These are phyloP conservation scores for Vitis hybrid DNA, from an alignment of 177 flowering plant genomes.

Conservation along the genomic window DNA sequence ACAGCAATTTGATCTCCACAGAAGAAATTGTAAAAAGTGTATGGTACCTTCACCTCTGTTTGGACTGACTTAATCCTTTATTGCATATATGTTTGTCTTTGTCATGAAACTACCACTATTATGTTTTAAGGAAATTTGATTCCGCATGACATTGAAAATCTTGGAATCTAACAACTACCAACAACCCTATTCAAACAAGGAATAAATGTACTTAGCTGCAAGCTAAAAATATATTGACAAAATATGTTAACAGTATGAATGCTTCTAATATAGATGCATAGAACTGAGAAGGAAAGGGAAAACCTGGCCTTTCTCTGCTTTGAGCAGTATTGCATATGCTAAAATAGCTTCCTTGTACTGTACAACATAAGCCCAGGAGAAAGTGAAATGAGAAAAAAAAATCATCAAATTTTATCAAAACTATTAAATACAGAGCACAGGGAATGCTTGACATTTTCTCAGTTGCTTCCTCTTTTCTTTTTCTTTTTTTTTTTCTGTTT, in stretches of 20 bases:
- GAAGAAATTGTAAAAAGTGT: too few species aligned
- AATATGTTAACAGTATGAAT: not conserved
- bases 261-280: not conserved
- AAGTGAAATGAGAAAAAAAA: not conserved
- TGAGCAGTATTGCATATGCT: constrained; percentile 74
- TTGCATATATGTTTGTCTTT: too few species aligned
- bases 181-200: not conserved
- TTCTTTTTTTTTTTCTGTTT: not conserved
- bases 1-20: too few species aligned
- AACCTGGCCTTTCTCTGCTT: constrained; percentile 56
- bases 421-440: not conserved
- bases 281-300: constrained; percentile 7
- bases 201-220: not conserved
- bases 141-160: too few species aligned
- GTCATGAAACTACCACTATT: too few species aligned
- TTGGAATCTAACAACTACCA: not conserved
- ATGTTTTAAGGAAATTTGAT: too few species aligned
- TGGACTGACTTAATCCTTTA: too few species aligned
- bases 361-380: constrained; percentile 18
- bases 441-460: not conserved
- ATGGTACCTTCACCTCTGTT: too few species aligned
- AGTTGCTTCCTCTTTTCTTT: not conserved
- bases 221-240: not conserved
- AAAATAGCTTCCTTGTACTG: constrained; percentile 97
- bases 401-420: not conserved